phyloP scores from a whole-genome alignment of 306 rosid species.

The Vigna reflexopilosa region DNA sequence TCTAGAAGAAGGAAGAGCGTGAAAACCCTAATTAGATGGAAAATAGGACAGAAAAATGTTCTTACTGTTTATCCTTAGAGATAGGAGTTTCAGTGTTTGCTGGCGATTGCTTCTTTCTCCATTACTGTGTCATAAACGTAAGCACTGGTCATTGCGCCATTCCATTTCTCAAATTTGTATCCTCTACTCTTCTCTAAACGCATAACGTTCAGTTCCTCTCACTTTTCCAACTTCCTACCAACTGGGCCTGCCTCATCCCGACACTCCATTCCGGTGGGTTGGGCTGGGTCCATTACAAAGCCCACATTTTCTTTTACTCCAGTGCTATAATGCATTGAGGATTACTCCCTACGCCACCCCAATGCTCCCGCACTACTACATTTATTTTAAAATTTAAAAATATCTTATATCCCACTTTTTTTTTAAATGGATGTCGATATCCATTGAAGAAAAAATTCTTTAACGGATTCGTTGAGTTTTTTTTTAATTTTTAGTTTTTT shows the following conservation, averaged over 20 bases:
- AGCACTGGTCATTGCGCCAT: background rate
- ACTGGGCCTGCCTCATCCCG: background rate
- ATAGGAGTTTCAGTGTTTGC: background rate
- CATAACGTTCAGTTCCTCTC: background rate
- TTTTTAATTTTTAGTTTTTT: too few relatives aligned
- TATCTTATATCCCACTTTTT: accelerated
- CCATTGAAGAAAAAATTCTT: too few relatives aligned
- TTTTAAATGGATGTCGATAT: too few relatives aligned
- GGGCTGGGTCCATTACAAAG: too few relatives aligned
- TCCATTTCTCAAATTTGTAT: background rate
- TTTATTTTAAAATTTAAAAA: too few relatives aligned
- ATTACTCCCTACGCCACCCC: too few relatives aligned
- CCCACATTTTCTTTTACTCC: too few relatives aligned
- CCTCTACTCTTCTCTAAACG: background rate
- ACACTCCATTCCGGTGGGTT: too few relatives aligned
- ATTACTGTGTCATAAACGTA: too few relatives aligned
- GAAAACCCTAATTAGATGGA: conserved; percentile 10
- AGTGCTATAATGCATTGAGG: too few relatives aligned
- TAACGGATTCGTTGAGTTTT: too few relatives aligned
- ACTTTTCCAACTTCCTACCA: background rate
- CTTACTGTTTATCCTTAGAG: background rate
- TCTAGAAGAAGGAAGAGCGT: background rate
- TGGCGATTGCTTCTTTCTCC: background rate
- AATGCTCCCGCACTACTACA: too few relatives aligned
- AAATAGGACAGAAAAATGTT: background rate